Conservation (phyloP, 257 asterid species). For the Nemophila menziesii region DNA sequence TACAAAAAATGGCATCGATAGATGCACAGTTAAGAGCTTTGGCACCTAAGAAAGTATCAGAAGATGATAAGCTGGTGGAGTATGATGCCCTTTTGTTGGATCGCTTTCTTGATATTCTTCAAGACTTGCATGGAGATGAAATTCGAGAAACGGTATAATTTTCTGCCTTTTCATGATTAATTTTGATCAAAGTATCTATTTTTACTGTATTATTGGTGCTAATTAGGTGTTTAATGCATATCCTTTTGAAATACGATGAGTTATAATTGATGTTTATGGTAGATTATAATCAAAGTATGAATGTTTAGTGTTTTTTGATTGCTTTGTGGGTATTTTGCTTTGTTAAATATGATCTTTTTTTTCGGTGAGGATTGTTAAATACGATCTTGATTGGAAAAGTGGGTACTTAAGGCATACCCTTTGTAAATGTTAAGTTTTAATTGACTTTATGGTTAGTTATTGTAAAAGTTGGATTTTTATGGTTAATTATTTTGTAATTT, state of each 20-base stretch:
- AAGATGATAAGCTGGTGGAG: slow-evolving; percentile 93
- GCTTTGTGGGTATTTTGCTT: no score
- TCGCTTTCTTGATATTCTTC: slow-evolving; percentile 88
- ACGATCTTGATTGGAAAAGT: no score
- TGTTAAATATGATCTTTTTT: no score
- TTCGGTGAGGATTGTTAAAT: no score
- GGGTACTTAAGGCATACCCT: no score
- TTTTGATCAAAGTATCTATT: not conserved
- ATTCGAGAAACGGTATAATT: slow-evolving; percentile 71
- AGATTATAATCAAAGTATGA: no score
- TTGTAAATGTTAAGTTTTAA: no score
- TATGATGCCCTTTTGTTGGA: slow-evolving; percentile 89
- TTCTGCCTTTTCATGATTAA: not conserved
- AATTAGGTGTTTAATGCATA: not conserved
- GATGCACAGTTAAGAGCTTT: slow-evolving; percentile 87
- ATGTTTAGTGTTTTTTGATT: no score
- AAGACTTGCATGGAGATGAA: slow-evolving; percentile 89
- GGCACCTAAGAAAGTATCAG: slow-evolving; percentile 89
- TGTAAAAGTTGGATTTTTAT: not conserved
- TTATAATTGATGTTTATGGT: not conserved
- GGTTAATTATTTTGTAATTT: not conserved
- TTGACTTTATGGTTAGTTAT: not conserved
- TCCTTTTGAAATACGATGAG: not conserved
- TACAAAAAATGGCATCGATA: slow-evolving; percentile 88
- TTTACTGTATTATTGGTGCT: not conserved